These are phyloP conservation scores for Zoysia pacifica DNA, from an alignment of 176 grass and related monocot genomes.

Conservation along the genomic window DNA sequence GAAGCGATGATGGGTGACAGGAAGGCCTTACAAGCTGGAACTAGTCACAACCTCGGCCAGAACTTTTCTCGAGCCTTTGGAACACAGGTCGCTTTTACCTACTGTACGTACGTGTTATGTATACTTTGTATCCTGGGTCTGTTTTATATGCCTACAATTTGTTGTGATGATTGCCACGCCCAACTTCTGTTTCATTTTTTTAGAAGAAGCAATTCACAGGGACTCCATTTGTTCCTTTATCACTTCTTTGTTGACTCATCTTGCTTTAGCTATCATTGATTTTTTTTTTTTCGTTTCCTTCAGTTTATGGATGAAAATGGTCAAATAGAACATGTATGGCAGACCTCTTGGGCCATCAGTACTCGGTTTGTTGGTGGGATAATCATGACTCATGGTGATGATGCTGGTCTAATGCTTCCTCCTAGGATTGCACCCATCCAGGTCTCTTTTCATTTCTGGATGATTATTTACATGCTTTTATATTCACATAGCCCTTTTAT, in stretches of 20 bases:
- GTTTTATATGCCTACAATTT: conserved; percentile 15
- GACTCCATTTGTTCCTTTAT: conserved; percentile 6
- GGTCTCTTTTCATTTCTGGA: conserved; percentile 34
- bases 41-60: conserved; percentile 95
- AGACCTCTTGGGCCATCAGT: conserved; percentile 98
- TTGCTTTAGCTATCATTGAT: neutral
- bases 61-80: conserved; percentile 97
- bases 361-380: conserved; percentile 95
- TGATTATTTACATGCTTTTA: conserved; percentile 17
- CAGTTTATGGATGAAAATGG: conserved; percentile 99
- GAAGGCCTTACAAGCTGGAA: conserved; percentile 98
- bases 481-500: conserved; percentile 31
- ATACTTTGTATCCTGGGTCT: conserved; percentile 13
- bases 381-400: conserved; percentile 98
- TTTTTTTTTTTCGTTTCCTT: neutral
- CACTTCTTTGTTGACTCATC: conserved; percentile 33
- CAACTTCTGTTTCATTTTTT: conserved; percentile 16
- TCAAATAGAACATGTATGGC: conserved; percentile 88
- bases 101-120: conserved; percentile 7
- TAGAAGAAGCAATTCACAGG: neutral
- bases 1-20: conserved; percentile 99
- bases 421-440: conserved; percentile 95
- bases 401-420: conserved; percentile 94
- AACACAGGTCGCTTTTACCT: conserved; percentile 67
- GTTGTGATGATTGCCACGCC: conserved; percentile 4